phyloP scores from a whole-genome alignment of 75 land plant genomes.

The Larix kaempferi region DNA sequence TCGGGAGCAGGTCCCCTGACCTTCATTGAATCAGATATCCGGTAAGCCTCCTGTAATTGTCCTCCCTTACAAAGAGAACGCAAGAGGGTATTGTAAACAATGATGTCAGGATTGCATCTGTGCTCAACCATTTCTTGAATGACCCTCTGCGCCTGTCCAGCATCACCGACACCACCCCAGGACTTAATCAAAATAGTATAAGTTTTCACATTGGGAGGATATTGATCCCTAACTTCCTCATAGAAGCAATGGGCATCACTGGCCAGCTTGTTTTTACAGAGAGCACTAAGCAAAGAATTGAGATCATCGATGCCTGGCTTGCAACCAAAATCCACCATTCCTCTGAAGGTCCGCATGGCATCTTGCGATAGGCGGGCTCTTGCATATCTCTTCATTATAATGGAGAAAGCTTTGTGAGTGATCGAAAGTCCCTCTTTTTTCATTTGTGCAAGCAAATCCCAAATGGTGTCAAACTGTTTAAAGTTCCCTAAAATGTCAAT shows the following conservation, averaged over 20 bases:
- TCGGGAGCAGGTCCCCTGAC: conserved; percentile 36
- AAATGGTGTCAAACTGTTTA: conserved; percentile 41
- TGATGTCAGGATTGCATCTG: conserved; percentile 22
- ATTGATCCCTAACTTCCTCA: conserved; percentile 23
- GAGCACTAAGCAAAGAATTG: conserved; percentile 28
- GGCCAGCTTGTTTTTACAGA: conserved; percentile 38
- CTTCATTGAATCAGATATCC: conserved; percentile 34
- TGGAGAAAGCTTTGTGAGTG: conserved; percentile 23
- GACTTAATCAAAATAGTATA: conserved; percentile 62
- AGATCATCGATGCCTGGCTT: conserved; percentile 36
- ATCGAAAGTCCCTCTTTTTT: conserved; percentile 14
- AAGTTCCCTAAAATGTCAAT: conserved; percentile 32
- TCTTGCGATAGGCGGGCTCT: conserved; percentile 40
- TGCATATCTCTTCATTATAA: conserved; percentile 40
- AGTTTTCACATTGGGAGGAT: conserved; percentile 22
- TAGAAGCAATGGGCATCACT: conserved; percentile 38
- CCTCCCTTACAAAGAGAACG: conserved; percentile 39
- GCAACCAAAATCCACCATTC: conserved; percentile 55
- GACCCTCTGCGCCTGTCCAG: conserved; percentile 31
- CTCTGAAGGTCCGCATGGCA: conserved; percentile 47
- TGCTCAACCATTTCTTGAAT: conserved; percentile 55
- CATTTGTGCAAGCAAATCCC: conserved; percentile 42
- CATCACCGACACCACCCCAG: conserved; percentile 34
- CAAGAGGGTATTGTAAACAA: conserved; percentile 44
- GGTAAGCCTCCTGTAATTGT: conserved; percentile 39